Percentiles rank a stretch among this genome's conserved stretches.
Conservation (phyloP, 176 grass and related monocot species). For the Pontederia paniculata region DNA sequence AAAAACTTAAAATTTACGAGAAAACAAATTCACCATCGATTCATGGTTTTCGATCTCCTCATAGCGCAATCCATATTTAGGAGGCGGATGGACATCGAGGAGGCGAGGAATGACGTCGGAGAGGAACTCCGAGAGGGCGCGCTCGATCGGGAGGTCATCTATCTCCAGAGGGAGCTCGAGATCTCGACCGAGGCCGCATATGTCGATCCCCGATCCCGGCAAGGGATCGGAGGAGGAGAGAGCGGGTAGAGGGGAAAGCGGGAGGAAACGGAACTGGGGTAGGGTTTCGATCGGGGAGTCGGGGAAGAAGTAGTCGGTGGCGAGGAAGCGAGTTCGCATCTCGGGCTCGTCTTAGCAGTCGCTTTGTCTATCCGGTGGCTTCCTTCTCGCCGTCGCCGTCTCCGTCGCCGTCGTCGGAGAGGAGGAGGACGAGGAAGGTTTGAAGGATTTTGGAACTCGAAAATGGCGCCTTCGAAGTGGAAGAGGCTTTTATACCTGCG, state of each 20-base stretch:
- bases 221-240: conserved; percentile 16
- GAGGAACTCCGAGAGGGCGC: conserved; percentile 46
- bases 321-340: conserved; percentile 81
- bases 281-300: conserved; percentile 24
- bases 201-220: conserved; percentile 15
- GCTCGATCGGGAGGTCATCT: conserved; percentile 29
- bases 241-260: conserved; percentile 46
- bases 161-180: conserved; percentile 18
- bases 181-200: conserved; percentile 16
- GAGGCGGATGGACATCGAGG: background rate
- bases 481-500: background rate
- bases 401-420: background rate
- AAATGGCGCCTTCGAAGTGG: background rate
- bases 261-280: conserved; percentile 30
- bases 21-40: background rate
- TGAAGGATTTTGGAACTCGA: background rate
- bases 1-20: too few species aligned
- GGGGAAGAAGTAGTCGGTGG: conserved; percentile 50
- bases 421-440: background rate
- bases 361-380: background rate
- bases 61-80: background rate
- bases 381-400: background rate
- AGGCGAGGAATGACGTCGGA: conserved; percentile 33
- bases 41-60: background rate
- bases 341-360: background rate